A percentile compares a stretch with the other conserved stretches of the same genome.
Conservation (phyloP, 2,329 filamentous ascomycete species). For the Trichoderma koningii region DNA sequence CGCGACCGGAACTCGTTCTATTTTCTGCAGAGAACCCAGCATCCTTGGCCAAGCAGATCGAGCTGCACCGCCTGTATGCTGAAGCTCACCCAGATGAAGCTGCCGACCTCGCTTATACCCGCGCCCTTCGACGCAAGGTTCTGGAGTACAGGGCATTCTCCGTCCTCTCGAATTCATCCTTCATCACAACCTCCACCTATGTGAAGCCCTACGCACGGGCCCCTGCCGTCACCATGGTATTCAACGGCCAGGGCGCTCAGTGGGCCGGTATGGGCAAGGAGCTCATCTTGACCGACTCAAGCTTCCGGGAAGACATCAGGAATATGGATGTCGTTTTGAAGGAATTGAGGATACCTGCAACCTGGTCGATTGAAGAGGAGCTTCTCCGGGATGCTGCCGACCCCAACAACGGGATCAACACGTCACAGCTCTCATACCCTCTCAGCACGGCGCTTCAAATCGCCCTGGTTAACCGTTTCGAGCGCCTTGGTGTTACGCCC, state of each 20-base stretch:
- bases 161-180: slow-evolving; percentile 27
- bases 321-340: slow-evolving; percentile 26
- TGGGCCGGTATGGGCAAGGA: slow-evolving; percentile 46
- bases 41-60: slow-evolving; percentile 19
- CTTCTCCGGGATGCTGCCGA: slow-evolving; percentile 10
- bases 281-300: slow-evolving; percentile 33
- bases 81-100: slow-evolving; percentile 23
- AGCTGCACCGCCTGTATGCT: slow-evolving; percentile 37
- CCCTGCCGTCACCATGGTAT: slow-evolving; percentile 37
- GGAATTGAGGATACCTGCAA: slow-evolving; percentile 32
- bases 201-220: background rate
- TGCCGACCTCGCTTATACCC: slow-evolving; percentile 20
- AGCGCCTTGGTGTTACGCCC: slow-evolving; percentile 33
- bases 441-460: slow-evolving; percentile 58
- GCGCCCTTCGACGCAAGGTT: slow-evolving; percentile 8
- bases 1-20: slow-evolving; percentile 20
- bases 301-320: slow-evolving; percentile 32
- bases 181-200: slow-evolving; percentile 5
- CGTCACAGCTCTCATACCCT: slow-evolving; percentile 51
- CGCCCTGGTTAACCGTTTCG: slow-evolving; percentile 44
- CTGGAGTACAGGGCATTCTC: slow-evolving; percentile 15
- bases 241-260: slow-evolving; percentile 50
- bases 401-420: slow-evolving; percentile 32
- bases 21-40: slow-evolving; percentile 19
- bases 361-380: slow-evolving; percentile 33